Evolutionary conservation across 2,329 filamentous ascomycete genomes (phyloP), one percentile per base, ranked within the genome.

Genomic region (Exophiala phaeomuriformis): DNA sequence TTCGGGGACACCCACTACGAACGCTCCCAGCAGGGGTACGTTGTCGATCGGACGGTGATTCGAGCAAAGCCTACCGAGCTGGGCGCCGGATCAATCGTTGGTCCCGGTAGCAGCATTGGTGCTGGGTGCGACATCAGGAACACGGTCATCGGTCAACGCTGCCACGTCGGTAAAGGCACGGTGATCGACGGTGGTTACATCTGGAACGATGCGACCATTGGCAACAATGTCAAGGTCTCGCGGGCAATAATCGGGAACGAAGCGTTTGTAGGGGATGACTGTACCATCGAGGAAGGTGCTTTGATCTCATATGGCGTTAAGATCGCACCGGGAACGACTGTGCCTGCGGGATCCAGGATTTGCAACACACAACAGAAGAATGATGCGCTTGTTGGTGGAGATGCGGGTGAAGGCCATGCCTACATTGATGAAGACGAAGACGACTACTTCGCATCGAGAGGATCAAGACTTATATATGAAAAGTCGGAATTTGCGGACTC

Each of bases 131-230:
- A 74, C 0, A 79, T 98, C 32, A 76, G 76, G 5, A 86, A 86
- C 69, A 90, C 86, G 64, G 81, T 93, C 44, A 83, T 98, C 55
- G 93, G 93, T 32, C 81, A 86, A 57, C 79, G 86, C 61, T 97
- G 91, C 71, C 83, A 82, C 60, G 93, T 98, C 61, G 93, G 93
- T 4, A 84, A 81, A 61, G 88, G 93, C 60, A 90, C 93, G 30
- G 79, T 76, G 36, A 82, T 98, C 56, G 79, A 86, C 45, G 79
- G 88, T 61, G 85, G 88, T 27, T 91, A 89, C 63, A 81, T 98
- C 59, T 97, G 91, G 90, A 88, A 96, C 63, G 81, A 90, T 63
- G 83, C 82, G 0, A 79, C 79, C 3, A 81, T 98, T 61, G 86
- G 83, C 1, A 88, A 96, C 65, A 84, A 83, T 19, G 77, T 85